A percentile compares a stretch with the other conserved stretches of the same genome.
phyloP scores from a whole-genome alignment of 2,329 filamentous ascomycete genomes.

The Botrytis paeoniae region DNA sequence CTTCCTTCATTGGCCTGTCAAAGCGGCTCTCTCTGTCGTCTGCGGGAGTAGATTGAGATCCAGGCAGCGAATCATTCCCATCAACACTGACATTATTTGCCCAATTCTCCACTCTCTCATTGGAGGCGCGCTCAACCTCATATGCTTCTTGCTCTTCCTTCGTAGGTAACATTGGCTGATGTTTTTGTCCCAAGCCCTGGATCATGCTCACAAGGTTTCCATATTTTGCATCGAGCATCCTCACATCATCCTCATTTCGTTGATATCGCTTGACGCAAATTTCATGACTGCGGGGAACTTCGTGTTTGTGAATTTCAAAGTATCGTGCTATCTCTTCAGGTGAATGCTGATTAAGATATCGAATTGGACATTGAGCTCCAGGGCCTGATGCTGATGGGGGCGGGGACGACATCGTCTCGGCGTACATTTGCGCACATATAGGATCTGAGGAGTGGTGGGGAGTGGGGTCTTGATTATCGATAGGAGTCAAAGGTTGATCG shows the following conservation, averaged over 20 bases:
- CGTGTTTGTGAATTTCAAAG: conserved; percentile 92
- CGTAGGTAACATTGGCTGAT: conserved; percentile 78
- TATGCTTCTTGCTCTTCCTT: conserved; percentile 42
- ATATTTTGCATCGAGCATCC: conserved; percentile 90
- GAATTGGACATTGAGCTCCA: conserved; percentile 78
- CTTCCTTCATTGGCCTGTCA: conserved; percentile 79
- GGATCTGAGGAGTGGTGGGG: conserved; percentile 55
- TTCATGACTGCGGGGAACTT: conserved; percentile 89
- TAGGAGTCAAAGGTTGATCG: conserved; percentile 30
- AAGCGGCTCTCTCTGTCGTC: conserved; percentile 70
- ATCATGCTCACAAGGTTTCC: conserved; percentile 87
- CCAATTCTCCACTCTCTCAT: conserved; percentile 80
- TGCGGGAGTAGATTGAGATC: conserved; percentile 42
- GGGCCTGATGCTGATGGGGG: conserved; percentile 50
- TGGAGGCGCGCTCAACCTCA: conserved; percentile 52
- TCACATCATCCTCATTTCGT: conserved; percentile 78
- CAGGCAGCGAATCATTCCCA: conserved; percentile 41
- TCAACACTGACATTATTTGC: conserved; percentile 69
- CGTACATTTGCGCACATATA: conserved; percentile 62
- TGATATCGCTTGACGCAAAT: conserved; percentile 89
- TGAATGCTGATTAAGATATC: conserved; percentile 86
- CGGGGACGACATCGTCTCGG: conserved; percentile 48
- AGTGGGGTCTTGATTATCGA: conserved; percentile 41
- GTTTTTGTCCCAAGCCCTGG: conserved; percentile 79
- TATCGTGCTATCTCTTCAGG: conserved; percentile 92